These are phyloP conservation scores for Globisporangium emineosum DNA, from an alignment of 352 stramenopile species.

Conservation along the genomic window DNA sequence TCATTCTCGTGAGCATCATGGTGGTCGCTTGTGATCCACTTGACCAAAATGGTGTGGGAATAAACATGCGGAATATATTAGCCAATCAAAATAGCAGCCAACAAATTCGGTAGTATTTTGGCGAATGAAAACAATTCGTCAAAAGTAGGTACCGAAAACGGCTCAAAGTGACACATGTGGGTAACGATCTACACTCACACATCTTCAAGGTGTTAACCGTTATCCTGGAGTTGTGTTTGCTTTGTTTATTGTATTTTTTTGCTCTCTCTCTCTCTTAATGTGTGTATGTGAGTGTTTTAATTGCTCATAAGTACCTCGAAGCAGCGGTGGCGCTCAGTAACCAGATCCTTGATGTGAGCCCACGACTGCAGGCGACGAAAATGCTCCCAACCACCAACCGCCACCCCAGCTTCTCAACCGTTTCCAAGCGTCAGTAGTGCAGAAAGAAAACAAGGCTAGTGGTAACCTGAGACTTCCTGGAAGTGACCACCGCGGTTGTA, in stretches of 20 bases:
- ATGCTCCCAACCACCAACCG: neutral
- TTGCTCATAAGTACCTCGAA: conserved; percentile 11
- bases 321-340: conserved; percentile 1
- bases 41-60: neutral
- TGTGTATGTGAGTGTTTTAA: conserved; percentile 9
- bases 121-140: neutral
- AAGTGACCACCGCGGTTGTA: conserved; percentile 95
- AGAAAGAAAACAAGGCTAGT: conserved; percentile 36
- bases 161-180: conserved; percentile 9
- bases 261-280: neutral
- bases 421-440: conserved; percentile 1
- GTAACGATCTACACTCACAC: neutral
- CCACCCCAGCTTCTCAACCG: neutral
- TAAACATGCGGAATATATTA: neutral
- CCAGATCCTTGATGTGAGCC: neutral
- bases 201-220: neutral
- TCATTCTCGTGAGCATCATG: neutral
- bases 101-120: neutral
- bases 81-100: neutral
- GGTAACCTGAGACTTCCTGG: conserved; percentile 86
- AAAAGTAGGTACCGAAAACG: neutral
- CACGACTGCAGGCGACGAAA: neutral
- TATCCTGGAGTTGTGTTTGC: neutral
- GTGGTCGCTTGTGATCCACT: neutral
- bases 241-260: conserved; percentile 10